Evolutionary conservation across 1,139 yeast genomes (phyloP), one percentile per base, ranked within the genome.

Genomic region (Sugiyamaella sp.): DNA sequence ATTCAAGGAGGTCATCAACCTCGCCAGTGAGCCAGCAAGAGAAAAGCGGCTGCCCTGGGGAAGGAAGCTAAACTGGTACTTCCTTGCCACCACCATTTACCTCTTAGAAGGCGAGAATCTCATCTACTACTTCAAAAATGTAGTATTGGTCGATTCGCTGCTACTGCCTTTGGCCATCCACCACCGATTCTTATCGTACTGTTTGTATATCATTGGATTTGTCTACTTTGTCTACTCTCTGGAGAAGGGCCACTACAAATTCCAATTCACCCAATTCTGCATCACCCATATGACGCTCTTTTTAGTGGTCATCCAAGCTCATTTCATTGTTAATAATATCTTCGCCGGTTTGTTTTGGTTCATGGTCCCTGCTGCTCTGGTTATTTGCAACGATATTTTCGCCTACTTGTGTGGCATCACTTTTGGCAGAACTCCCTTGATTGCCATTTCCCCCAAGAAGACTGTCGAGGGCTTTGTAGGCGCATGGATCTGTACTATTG

Each of bases 391-490:
- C 70, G 99, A 93, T 69, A 90, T 91, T 53, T 91, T 90, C 77
- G 99, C 99, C 33, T 93, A 93, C 69, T 77, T 93, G 56, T 93
- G 98, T 74, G 99, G 99, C 49, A 93, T 93, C 62, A 89, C 98
- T 1, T 90, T 93, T 74, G 99, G 99, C 50, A 82, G 80, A 60
- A 91, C 98, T 47, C 97, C 89, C 68, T 81, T 93, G 66, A 89
- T 95, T 65, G 91, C 88, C 55, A 89, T 93, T 60, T 89, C 97
- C 14, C 99, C 99, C 50, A 93, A 93, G 72, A 93, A 93, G 74
- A 93, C 99, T 1, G 91, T 91, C 24, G 99, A 93, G 73, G 99
- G 99, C 2, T 93, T 93, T 67, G 74, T 91, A 46, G 99, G 99
- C 52, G 99, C 98, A 20, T 93, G 99, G 99, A 73, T 89, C 49